Base-by-base conservation (phyloP, 192 early-diverging fungal genomes). In the Coemansia brasiliensis region DNA sequence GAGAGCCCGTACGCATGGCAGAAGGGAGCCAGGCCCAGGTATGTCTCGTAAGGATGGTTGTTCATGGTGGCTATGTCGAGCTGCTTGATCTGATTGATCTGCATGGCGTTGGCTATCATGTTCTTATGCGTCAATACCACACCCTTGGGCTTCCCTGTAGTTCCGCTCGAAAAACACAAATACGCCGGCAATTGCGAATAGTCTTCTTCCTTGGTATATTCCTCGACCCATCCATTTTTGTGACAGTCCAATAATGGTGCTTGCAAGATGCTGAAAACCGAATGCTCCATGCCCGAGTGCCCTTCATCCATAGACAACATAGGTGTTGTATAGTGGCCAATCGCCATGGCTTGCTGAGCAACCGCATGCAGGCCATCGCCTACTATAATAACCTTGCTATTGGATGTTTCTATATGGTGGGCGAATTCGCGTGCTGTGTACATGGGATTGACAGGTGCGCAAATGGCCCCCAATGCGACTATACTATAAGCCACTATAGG, bases 401-500 rank as follows among this genome's bases (percentile, higher is more conserved):
- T 72, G 3, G 87, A 85, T 53, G 92, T 87, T 2, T 72, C 51
- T 39, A 96, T 72, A 67, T 96, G 94, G 57, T 90, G 84, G 2
- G 86, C 83, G 5, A 94, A 80, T 53, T 98, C 95, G 27, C 74
- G 65, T 38, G 81, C 74, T 10, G 87, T 92, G 72, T 96, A 96
- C 18, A 80, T 67, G 43, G 93, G 92, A 65, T 94, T 96, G 35
- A 84, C 83, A 5, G 86, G 84, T 2, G 90, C 87, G 45, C 91
- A 82, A 1, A 83, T 74, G 27, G 83, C 83, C 24, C 89, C 84
- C 2, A 84, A 72, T 24, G 83, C 80, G 7, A 93, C 69, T 22
- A 86, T 66, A 6, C 84, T 84, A 21, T 87, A 83, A 8, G 88
- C 67, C 35, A 79, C 85, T 25, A 87, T 64, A n/a, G 89, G 85